Conservation (phyloP, 2,329 filamentous ascomycete genomes). For the Diaporthe sp. region DNA sequence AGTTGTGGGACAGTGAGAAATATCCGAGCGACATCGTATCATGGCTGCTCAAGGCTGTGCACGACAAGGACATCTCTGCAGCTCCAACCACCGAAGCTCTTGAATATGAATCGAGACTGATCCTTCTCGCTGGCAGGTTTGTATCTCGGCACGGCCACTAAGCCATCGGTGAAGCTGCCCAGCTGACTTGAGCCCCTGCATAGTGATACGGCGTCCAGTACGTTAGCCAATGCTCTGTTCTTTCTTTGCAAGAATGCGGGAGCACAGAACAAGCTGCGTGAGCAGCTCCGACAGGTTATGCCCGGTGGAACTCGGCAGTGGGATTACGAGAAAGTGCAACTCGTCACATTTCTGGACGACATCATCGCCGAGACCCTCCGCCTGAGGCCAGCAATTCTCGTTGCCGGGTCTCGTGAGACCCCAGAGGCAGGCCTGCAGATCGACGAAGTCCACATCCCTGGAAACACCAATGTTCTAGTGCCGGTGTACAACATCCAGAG, state of each 20-base stretch:
- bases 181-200: background rate
- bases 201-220: slow-evolving; percentile 28
- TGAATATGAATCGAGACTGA: slow-evolving; percentile 20
- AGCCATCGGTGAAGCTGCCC: background rate
- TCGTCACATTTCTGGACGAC: slow-evolving; percentile 26
- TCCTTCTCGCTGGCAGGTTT: slow-evolving; percentile 30
- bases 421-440: slow-evolving; percentile 36
- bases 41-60: slow-evolving; percentile 31
- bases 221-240: slow-evolving; percentile 19
- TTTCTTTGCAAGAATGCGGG: slow-evolving; percentile 24
- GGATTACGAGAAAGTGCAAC: slow-evolving; percentile 31
- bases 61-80: slow-evolving; percentile 26
- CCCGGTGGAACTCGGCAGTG: background rate
- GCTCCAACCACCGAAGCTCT: slow-evolving; percentile 18
- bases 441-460: slow-evolving; percentile 37
- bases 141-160: background rate
- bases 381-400: slow-evolving; percentile 29
- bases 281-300: background rate
- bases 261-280: slow-evolving; percentile 19
- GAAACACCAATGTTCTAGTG: slow-evolving; percentile 33
- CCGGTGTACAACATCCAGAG: slow-evolving; percentile 39
- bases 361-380: slow-evolving; percentile 36
- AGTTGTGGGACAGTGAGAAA: slow-evolving; percentile 25
- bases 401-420: slow-evolving; percentile 20
- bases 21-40: slow-evolving; percentile 30